A percentile compares a stretch with the other conserved stretches of the same genome.
phyloP scores from a whole-genome alignment of 2,329 filamentous ascomycete species.

The Endothia cerciana region DNA sequence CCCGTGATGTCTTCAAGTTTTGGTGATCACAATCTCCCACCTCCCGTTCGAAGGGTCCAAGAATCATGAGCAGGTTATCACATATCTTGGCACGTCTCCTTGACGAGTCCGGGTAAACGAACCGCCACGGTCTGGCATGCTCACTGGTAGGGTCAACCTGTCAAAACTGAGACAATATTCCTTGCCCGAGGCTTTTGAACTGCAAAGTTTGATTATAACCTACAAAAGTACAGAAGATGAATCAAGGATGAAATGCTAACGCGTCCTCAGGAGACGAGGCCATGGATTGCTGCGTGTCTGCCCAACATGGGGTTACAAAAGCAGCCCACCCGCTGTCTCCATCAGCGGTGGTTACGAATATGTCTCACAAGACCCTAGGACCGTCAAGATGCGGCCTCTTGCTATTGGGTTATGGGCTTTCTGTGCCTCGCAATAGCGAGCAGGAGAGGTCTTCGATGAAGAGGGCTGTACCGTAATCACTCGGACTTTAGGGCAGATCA shows the following conservation, averaged over 20 bases:
- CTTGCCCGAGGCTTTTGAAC: background rate
- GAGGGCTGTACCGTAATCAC: background rate
- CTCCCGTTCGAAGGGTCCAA: too few species aligned
- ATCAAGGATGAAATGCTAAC: background rate
- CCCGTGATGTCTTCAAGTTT: too few species aligned
- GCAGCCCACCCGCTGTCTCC: background rate
- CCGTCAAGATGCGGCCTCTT: background rate
- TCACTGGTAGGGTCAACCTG: background rate
- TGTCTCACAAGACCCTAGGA: background rate
- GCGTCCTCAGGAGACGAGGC: background rate
- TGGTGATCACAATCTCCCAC: too few species aligned
- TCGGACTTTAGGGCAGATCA: slow-evolving; percentile 1
- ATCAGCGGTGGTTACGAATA: background rate
- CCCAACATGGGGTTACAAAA: background rate
- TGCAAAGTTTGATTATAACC: background rate
- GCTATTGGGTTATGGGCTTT: background rate
- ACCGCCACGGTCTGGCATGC: background rate
- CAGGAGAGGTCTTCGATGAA: background rate
- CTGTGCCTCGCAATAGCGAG: background rate
- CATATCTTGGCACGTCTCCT: background rate
- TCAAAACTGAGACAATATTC: background rate
- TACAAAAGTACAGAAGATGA: background rate
- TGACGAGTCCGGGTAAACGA: background rate
- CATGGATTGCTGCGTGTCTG: background rate
- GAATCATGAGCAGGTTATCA: too few species aligned